Evolutionary conservation across 495 filamentous ascomycete species (phyloP), one percentile per base, ranked within the genome.

Genomic region (Aspergillus kassunensis): DNA sequence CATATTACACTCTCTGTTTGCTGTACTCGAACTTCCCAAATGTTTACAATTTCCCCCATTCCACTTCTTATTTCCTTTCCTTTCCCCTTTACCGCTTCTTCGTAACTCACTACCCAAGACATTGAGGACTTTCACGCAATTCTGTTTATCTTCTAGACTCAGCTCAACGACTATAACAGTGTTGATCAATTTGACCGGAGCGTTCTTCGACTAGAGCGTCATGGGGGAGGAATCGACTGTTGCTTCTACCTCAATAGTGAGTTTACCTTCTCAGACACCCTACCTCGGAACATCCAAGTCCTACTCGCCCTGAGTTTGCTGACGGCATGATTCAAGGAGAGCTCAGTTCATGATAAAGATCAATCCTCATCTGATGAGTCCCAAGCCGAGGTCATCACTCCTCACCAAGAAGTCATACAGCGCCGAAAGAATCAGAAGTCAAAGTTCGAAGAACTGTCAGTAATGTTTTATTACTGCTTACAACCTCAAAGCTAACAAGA

Each of bases 391-490:
- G 60, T 69, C n/a, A 59, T 18, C 46, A 44, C 4, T 15, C 60
- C 15, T 53, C 61, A 15, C 57, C 62, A 39, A 61, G 60, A 71
- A 43, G 61, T 72, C 31, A 74, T 77, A 2, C 71, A 80, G 44
- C 72, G 70, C 19, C 74, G 74, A 27, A 69, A 70, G 25, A 55
- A 62, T 5, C 80, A 84, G 34, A 77, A 79, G 49, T 71, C 73
- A 7, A 68, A 73, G 42, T 87, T 86, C 44, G 67, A 79, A 37
- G 64, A 65, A 12, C 74, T 78, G 77, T 80, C 24, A 53, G 75
- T 67, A 42, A 29, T 13, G 7, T 0, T 3, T 4, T 1, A 2
- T 10, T 16, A 11, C n/a, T 13, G 5, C 4, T 8, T 20, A 44
- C 8, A 34, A 16, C 19, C n/a, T 34, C 16, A 56, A 55, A 41